Evolutionary conservation across 352 stramenopile genomes (phyloP).

Genomic region (Phytophthora uliginosa): DNA sequence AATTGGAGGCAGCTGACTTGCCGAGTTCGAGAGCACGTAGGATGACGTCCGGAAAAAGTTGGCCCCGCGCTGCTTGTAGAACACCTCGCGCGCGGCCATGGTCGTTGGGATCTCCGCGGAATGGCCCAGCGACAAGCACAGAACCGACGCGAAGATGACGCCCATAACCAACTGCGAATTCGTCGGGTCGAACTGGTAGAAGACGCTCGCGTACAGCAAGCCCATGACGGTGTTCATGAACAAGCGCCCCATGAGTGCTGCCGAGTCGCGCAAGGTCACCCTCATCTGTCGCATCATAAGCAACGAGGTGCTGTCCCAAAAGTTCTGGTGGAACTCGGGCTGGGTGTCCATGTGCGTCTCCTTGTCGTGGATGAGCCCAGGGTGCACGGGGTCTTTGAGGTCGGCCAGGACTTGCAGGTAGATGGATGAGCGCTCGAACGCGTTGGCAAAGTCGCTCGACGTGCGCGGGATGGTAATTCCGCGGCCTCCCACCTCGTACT

Average conservation of each 20-base stretch:
- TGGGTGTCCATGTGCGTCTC: constrained; percentile 18
- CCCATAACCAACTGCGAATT: constrained; percentile 47
- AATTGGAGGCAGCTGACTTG: constrained; percentile 6
- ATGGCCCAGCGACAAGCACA: constrained; percentile 17
- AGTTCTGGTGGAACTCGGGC: constrained; percentile 22
- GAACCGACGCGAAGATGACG: constrained; percentile 35
- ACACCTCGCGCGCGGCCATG: constrained; percentile 48
- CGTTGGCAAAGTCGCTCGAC: constrained; percentile 27
- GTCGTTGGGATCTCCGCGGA: constrained; percentile 66
- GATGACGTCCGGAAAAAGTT: constrained; percentile 21
- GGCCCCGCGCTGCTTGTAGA: constrained; percentile 19
- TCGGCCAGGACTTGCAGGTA: constrained; percentile 35
- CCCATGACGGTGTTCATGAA: constrained; percentile 45
- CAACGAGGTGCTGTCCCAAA: constrained; percentile 12
- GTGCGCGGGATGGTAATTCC: not conserved
- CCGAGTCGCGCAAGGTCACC: constrained; percentile 15
- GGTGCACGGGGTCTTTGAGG: constrained; percentile 23
- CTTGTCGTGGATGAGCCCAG: constrained; percentile 32
- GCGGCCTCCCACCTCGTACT: constrained; percentile 32
- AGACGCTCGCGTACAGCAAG: constrained; percentile 37
- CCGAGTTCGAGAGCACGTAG: constrained; percentile 16
- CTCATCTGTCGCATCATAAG: constrained; percentile 11
- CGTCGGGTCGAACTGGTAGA: constrained; percentile 33
- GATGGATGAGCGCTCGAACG: constrained; percentile 31
- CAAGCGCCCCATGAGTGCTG: constrained; percentile 45